phyloP scores from a whole-genome alignment of 768 basidiomycete genomes.

The Scleroderma citrinum region DNA sequence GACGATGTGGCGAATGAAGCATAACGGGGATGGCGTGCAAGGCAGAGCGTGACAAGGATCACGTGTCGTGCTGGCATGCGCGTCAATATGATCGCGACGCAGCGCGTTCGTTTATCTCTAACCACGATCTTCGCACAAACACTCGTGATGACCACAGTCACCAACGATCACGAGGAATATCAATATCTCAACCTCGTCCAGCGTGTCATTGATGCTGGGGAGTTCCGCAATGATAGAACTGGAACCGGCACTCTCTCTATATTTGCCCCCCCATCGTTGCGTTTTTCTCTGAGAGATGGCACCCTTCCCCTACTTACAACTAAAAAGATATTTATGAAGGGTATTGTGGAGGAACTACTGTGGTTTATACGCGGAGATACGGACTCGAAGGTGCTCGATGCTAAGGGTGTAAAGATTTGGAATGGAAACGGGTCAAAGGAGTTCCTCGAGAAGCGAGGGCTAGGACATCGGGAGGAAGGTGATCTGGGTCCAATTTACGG shows the following conservation, averaged over 20 bases:
- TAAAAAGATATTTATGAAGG: slow-evolving; percentile 88
- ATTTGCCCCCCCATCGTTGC: slow-evolving; percentile 86
- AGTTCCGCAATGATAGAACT: slow-evolving; percentile 81
- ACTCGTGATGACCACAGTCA: neutral
- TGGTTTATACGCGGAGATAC: slow-evolving; percentile 91
- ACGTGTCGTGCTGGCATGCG: neutral
- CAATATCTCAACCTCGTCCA: slow-evolving; percentile 86
- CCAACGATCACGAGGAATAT: slow-evolving; percentile 64
- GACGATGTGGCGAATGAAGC: too few relatives aligned
- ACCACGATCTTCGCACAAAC: neutral
- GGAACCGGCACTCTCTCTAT: slow-evolving; percentile 91
- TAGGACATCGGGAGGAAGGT: slow-evolving; percentile 81
- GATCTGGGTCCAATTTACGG: slow-evolving; percentile 97
- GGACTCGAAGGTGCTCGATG: slow-evolving; percentile 67
- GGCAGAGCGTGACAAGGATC: neutral
- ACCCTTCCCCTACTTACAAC: slow-evolving; percentile 90
- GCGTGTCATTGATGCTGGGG: slow-evolving; percentile 70
- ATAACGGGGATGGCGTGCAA: neutral
- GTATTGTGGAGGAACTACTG: slow-evolving; percentile 88
- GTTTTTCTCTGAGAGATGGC: slow-evolving; percentile 76
- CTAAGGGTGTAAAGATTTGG: slow-evolving; percentile 93
- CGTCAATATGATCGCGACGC: neutral
- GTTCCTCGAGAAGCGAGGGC: slow-evolving; percentile 79
- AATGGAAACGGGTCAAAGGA: slow-evolving; percentile 90
- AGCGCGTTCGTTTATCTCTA: neutral